Evolutionary conservation across 345 rosid species (phyloP), one percentile per base, ranked within the genome.

Genomic region (Microcos paniculata): DNA sequence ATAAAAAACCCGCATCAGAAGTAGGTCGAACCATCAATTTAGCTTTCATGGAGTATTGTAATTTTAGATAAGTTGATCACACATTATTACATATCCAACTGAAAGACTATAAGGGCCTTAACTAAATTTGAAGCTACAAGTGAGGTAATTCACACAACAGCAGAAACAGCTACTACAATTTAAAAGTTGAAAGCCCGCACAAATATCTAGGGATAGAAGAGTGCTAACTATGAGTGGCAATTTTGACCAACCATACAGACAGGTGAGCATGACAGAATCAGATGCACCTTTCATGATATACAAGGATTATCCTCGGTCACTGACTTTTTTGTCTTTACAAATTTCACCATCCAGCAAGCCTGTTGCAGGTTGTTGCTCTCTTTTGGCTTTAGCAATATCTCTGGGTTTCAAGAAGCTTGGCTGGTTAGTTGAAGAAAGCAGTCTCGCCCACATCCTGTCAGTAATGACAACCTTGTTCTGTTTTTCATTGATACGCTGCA

Each of bases 371-470:
- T 69, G 61, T 72, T 72, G 23, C 40, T 71, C 73, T 38, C 55
- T 75, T 61, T 70, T 72, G 61, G 24, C 66, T 52, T 78, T 74
- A 11, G 56, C 38, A 23, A 75, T 30, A 62, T 64, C 85, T 42
- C 70, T 71, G 45, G 79, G 64, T 26, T 71, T 76, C 80, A 87
- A 58, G 86, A 91, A 93, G 86, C 97, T 86, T 8, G 94, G 98
- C 82, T 91, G 93, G 81, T 91, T 86, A 8, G 94, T 92, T 6
- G 92, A 91, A 62, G 92, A 90, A 16, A 92, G 78, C 80, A 91
- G 83, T 57, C 93, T 82, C 26, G 96, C 96, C 98, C 97, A 92
- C 96, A 91, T 92, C 79, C 97, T 85, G 83, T 92, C 96, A 0
- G 94, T 92, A 58, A 92, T 89, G 70, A 91, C 96, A 69, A 93